Evolutionary conservation across 2,329 filamentous ascomycete genomes (phyloP), one percentile per base, ranked within the genome.

Genomic region (Proliferodiscus dingleyae): DNA sequence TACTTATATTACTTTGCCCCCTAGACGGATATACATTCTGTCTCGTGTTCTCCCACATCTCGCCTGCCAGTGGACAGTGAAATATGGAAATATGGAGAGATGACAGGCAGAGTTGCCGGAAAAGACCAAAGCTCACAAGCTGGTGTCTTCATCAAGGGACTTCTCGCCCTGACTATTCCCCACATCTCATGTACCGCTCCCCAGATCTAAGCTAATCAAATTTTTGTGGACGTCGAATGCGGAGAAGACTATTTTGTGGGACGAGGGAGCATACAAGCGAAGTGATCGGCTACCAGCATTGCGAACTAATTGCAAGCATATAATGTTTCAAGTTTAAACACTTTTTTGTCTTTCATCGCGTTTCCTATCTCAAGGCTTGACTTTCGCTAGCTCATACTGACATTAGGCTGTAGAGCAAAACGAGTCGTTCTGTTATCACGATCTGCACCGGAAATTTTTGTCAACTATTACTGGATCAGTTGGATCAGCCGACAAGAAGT

Each of bases 11-110:
- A 10, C 36, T 40, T 26, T 29, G 2, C 19, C 21, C 34, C 45
- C 21, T 40, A 28, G 16, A 36, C 41, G 3, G 33, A 7, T n/a
- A 32, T n/a, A 26, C 9, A 6, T 36, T 43, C 8, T 36, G 41
- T 34, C 34, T 40, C 7, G 19, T 3, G 23, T 15, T 15, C 18
- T 33, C 22, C 34, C 15, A 30, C 24, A 15, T 37, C 24, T 22
- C 10, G 15, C 16, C 11, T 11, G 16, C 15, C 30, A 46, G 32
- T 43, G 39, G 39, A 41, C 8, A 36, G 37, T 24, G 32, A 29
- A 43, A 32, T 48, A 55, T 57, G 58, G 58, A 46, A 60, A 40
- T 46, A 43, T 57, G 57, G 58, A 53, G 52, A 61, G 56, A 41
- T 32, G 50, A 41, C 57, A 56, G 57, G 39, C 49, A 36, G 45